Conservation (phyloP, 2,329 filamentous ascomycete genomes). For the Sphaerulina vaccinii region DNA sequence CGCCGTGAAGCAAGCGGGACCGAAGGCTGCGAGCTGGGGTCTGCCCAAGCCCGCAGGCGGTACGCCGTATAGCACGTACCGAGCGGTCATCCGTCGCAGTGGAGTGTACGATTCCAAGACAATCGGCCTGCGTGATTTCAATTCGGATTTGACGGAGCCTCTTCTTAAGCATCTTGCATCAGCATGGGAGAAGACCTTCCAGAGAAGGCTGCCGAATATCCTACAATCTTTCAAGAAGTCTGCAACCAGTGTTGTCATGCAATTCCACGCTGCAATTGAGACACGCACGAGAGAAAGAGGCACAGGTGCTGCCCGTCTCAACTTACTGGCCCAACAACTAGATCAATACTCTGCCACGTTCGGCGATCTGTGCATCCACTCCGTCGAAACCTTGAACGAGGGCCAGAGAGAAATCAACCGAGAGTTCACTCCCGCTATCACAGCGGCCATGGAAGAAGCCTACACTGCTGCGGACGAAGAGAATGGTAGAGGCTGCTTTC, state of each 20-base stretch:
- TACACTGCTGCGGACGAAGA: conserved; percentile 51
- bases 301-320: conserved; percentile 41
- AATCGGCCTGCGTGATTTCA: conserved; percentile 44
- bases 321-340: conserved; percentile 45
- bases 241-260: conserved; percentile 36
- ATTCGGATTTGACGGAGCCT: conserved; percentile 40
- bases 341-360: conserved; percentile 45
- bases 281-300: conserved; percentile 41
- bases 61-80: conserved; percentile 54
- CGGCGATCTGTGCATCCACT: conserved; percentile 35
- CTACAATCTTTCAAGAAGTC: conserved; percentile 40
- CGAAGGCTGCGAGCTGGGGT: conserved; percentile 41
- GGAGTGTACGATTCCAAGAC: conserved; percentile 48
- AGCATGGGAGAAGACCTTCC: conserved; percentile 47
- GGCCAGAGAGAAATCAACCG: conserved; percentile 55
- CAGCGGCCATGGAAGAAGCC: conserved; percentile 45
- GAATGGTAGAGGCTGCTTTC: conserved; percentile 47
- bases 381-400: conserved; percentile 43
- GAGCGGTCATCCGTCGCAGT: conserved; percentile 53
- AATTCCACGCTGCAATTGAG: conserved; percentile 47
- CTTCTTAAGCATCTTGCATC: conserved; percentile 43
- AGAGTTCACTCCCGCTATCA: conserved; percentile 53
- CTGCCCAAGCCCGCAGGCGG: conserved; percentile 46
- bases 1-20: conserved; percentile 41
- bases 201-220: conserved; percentile 43